Evolutionary conservation across 2,329 filamentous ascomycete genomes (phyloP).

Genomic region (Talaromyces sp.): DNA sequence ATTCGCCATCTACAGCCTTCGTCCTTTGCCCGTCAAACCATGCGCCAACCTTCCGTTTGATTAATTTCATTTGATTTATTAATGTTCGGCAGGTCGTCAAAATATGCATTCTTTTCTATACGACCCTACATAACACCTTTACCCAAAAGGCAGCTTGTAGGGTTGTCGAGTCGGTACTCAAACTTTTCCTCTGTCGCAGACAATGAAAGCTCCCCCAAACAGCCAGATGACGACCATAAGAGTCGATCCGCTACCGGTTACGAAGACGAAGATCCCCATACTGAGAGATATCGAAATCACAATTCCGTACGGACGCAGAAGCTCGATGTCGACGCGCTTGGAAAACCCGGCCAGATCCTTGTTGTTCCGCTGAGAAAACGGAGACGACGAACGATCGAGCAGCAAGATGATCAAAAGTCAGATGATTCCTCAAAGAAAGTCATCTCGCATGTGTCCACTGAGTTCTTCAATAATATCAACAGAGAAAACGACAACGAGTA

Average conservation of each 20-base stretch:
- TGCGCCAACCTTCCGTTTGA: not conserved
- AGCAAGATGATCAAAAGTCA: slow-evolving; percentile 13
- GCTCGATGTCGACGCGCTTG: slow-evolving; percentile 34
- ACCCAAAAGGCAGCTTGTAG: slow-evolving; percentile 10
- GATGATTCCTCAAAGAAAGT: slow-evolving; percentile 18
- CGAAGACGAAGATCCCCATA: slow-evolving; percentile 3
- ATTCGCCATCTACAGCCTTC: not conserved
- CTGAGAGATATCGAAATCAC: not conserved
- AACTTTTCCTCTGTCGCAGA: slow-evolving; percentile 12
- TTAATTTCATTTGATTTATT: not conserved
- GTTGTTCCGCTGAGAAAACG: slow-evolving; percentile 30
- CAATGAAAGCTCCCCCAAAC: not conserved
- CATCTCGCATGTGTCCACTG: not conserved
- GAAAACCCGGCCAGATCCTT: slow-evolving; percentile 38
- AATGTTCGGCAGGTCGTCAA: slow-evolving; percentile 18
- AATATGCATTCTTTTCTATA: slow-evolving; percentile 14
- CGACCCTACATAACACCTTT: slow-evolving; percentile 17
- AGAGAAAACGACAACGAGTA: slow-evolving; percentile 21
- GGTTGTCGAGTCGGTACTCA: slow-evolving; percentile 6
- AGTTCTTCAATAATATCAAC: slow-evolving; percentile 26
- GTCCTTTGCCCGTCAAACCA: not conserved
- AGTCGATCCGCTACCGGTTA: not conserved
- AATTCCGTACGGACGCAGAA: slow-evolving; percentile 18
- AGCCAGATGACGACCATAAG: not conserved
- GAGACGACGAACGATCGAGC: slow-evolving; percentile 18